Evolutionary conservation across 179 eudicot species (phyloP).

Genomic region (Beta lomatogona): DNA sequence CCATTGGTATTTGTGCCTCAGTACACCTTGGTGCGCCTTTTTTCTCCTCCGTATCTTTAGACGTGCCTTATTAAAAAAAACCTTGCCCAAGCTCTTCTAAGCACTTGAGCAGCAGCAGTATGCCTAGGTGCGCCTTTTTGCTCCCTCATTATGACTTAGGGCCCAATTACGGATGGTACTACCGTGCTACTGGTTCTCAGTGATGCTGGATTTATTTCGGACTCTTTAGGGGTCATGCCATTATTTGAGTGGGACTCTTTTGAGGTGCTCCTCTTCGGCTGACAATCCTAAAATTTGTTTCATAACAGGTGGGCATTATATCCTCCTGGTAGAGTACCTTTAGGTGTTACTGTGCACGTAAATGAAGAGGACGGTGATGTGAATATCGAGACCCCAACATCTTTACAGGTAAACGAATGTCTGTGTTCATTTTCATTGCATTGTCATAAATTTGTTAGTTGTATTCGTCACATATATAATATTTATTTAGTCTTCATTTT

Average conservation of each 20-base stretch:
- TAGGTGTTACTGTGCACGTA: conserved; percentile 94
- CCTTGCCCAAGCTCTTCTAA: too few relatives aligned
- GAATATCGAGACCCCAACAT: conserved; percentile 84
- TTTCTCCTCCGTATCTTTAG: too few relatives aligned
- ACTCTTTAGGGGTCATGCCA: neutral
- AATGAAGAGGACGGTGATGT: conserved; percentile 99
- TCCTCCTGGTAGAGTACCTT: conserved; percentile 99
- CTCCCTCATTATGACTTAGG: too few relatives aligned
- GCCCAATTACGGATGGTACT: too few relatives aligned
- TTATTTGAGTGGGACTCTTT: neutral
- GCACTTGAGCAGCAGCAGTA: too few relatives aligned
- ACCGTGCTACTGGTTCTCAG: neutral
- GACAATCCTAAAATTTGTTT: conserved; percentile 9
- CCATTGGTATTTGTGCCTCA: too few relatives aligned
- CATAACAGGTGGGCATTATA: conserved; percentile 87
- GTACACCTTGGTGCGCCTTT: too few relatives aligned
- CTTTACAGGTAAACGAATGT: conserved; percentile 69
- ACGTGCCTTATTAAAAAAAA: too few relatives aligned
- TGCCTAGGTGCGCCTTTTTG: too few relatives aligned
- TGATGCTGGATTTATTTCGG: neutral
- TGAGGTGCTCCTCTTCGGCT: conserved; percentile 1
- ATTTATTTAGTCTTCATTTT: conserved; percentile 21
- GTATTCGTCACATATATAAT: neutral
- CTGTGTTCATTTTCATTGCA: neutral
- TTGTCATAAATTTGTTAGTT: neutral